These are phyloP conservation scores for Coniochaeta sp. DNA, from an alignment of 2,329 filamentous ascomycete species.

Conservation along the genomic window DNA sequence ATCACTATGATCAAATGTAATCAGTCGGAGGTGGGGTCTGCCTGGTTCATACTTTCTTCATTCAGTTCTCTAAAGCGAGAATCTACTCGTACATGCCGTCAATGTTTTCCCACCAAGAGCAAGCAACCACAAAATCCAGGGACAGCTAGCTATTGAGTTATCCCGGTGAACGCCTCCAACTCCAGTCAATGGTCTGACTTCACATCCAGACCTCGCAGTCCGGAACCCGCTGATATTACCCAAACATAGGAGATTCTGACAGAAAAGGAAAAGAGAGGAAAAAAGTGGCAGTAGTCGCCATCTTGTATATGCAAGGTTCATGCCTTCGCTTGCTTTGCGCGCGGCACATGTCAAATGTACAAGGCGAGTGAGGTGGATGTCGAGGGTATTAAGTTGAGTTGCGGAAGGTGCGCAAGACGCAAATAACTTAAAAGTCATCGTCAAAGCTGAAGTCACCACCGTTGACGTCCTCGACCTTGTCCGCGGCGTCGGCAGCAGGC, in stretches of 20 bases:
- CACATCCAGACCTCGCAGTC: background rate
- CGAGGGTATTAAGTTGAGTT: slow-evolving; percentile 18
- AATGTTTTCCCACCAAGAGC: slow-evolving; percentile 1
- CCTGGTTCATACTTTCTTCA: slow-evolving; percentile 7
- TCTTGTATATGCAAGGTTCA: slow-evolving; percentile 2
- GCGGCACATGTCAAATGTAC: slow-evolving; percentile 6
- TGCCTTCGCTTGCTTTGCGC: slow-evolving; percentile 2
- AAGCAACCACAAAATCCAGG: slow-evolving; percentile 2
- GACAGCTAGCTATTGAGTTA: background rate
- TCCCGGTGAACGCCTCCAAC: slow-evolving; percentile 5
- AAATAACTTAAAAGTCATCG: slow-evolving; percentile 77
- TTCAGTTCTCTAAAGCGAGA: slow-evolving; percentile 9
- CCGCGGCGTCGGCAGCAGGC: slow-evolving; percentile 34
- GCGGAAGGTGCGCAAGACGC: slow-evolving; percentile 11
- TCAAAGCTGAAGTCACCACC: slow-evolving; percentile 86
- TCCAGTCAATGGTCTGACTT: background rate
- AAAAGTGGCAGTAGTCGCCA: background rate
- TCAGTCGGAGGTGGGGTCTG: too few relatives aligned
- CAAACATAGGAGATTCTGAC: slow-evolving; percentile 7
- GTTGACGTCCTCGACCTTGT: slow-evolving; percentile 47
- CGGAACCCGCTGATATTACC: background rate
- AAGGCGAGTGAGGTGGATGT: slow-evolving; percentile 4
- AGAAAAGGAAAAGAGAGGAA: slow-evolving; percentile 6
- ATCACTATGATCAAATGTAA: background rate
- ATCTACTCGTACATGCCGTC: slow-evolving; percentile 15